These are phyloP conservation scores for Gardenia jasminoides DNA, from an alignment of 257 asterid genomes.

Conservation along the genomic window DNA sequence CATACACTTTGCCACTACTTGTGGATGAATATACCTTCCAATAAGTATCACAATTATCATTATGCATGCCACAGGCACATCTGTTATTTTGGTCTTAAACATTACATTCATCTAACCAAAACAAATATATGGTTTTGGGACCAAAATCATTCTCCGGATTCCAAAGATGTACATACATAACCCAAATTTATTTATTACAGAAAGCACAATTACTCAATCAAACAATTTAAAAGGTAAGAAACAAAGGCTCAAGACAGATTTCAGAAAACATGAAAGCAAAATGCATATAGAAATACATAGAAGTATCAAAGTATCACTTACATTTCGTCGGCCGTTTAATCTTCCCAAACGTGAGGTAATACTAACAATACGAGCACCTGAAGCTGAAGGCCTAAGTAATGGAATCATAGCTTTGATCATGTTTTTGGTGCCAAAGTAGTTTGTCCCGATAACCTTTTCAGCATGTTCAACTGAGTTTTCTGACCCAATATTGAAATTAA, in stretches of 20 bases:
- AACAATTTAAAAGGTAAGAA: background rate
- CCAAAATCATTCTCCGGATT: background rate
- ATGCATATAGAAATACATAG: background rate
- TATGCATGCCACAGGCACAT: background rate
- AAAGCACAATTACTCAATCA: background rate
- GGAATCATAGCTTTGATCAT: slow-evolving; percentile 74
- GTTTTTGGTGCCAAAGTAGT: slow-evolving; percentile 81
- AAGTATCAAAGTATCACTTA: slow-evolving; percentile 13
- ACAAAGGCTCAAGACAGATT: background rate
- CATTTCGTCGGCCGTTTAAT: slow-evolving; percentile 78
- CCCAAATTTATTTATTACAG: background rate
- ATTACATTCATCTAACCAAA: background rate
- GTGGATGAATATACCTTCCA: background rate
- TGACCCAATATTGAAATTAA: slow-evolving; percentile 66
- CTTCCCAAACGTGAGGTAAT: slow-evolving; percentile 89
- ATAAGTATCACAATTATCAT: background rate
- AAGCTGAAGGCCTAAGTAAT: slow-evolving; percentile 58
- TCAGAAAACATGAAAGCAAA: background rate
- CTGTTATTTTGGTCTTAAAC: no score
- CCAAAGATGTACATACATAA: background rate
- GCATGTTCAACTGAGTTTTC: slow-evolving; percentile 73
- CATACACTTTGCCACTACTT: background rate
- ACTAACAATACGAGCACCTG: slow-evolving; percentile 79
- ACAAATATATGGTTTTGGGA: background rate
- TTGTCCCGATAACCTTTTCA: slow-evolving; percentile 65